A percentile compares a stretch with the other conserved stretches of the same genome.
Conservation (phyloP, 2,329 filamentous ascomycete genomes). For the Cryoendolithus antarcticus region DNA sequence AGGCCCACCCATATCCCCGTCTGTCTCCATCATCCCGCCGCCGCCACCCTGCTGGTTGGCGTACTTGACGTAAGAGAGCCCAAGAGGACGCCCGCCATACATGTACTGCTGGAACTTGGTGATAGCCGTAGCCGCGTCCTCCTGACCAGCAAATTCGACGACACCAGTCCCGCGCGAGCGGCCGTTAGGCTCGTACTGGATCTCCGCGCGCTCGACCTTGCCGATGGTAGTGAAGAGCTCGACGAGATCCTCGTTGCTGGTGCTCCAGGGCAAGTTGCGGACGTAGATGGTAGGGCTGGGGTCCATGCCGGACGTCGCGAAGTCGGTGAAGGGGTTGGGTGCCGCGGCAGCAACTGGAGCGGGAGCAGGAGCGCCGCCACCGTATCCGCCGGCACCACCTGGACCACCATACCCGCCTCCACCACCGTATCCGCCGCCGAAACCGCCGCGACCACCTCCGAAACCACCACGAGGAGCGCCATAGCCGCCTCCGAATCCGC, state of each 20-base stretch:
- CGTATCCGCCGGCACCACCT: constrained; percentile 43
- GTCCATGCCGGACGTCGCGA: constrained; percentile 75
- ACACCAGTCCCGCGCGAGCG: constrained; percentile 91
- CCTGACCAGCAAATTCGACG: constrained; percentile 75
- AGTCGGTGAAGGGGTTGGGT: constrained; percentile 90
- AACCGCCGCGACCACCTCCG: constrained; percentile 38
- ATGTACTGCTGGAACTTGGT: constrained; percentile 96
- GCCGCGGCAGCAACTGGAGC: constrained; percentile 32
- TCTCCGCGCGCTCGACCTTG: constrained; percentile 96
- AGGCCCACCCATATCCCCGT: no score
- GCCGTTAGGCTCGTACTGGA: constrained; percentile 94
- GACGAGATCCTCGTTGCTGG: constrained; percentile 92
- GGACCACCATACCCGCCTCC: constrained; percentile 47
- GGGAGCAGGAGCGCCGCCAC: constrained; percentile 42
- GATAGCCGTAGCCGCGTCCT: constrained; percentile 86
- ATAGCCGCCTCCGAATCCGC: constrained; percentile 33
- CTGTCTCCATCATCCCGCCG: constrained; percentile 12
- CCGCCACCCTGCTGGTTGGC: constrained; percentile 50
- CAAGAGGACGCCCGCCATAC: constrained; percentile 88
- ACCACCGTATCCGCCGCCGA: constrained; percentile 36
- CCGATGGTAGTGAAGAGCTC: constrained; percentile 97
- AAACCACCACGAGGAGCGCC: constrained; percentile 40
- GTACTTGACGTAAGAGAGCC: constrained; percentile 89
- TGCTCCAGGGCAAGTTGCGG: constrained; percentile 97
- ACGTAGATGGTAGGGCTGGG: constrained; percentile 80